Evolutionary conservation across 2,329 filamentous ascomycete species (phyloP).

Genomic region (Laburnicola sp.): DNA sequence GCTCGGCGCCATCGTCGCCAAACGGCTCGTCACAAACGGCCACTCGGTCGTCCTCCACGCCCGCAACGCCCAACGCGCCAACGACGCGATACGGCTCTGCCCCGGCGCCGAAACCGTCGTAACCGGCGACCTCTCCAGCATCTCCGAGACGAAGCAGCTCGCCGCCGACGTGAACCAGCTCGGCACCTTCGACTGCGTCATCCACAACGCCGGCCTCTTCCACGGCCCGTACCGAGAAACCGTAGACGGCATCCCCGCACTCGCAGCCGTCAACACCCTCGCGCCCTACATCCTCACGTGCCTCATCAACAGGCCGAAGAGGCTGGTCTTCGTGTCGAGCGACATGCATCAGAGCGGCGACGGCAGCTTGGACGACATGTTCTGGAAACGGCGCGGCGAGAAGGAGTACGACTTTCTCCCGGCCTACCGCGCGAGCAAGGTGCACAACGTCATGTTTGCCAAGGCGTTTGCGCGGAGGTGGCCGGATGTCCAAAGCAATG

Average conservation of each 20-base stretch:
- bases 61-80: conserved; percentile 58
- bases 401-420: conserved; percentile 38
- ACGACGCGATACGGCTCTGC: conserved; percentile 52
- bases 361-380: conserved; percentile 45
- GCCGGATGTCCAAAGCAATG: conserved; percentile 51
- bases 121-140: conserved; percentile 57
- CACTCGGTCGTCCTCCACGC: conserved; percentile 62
- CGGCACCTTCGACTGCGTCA: conserved; percentile 58
- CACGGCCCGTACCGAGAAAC: conserved; percentile 50
- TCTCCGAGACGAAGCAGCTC: conserved; percentile 56
- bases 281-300: conserved; percentile 61
- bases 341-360: conserved; percentile 56
- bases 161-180: conserved; percentile 55
- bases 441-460: conserved; percentile 60
- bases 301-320: conserved; percentile 53
- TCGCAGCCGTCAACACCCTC: conserved; percentile 61
- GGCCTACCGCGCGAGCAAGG: conserved; percentile 59
- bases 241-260: conserved; percentile 51
- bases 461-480: conserved; percentile 57
- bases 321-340: conserved; percentile 59
- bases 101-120: conserved; percentile 57
- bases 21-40: conserved; percentile 54
- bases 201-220: conserved; percentile 63
- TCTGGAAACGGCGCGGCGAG: conserved; percentile 44
- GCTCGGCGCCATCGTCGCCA: conserved; percentile 57